phyloP scores from a whole-genome alignment of 768 basidiomycete species.

The Clavaria fumosa region DNA sequence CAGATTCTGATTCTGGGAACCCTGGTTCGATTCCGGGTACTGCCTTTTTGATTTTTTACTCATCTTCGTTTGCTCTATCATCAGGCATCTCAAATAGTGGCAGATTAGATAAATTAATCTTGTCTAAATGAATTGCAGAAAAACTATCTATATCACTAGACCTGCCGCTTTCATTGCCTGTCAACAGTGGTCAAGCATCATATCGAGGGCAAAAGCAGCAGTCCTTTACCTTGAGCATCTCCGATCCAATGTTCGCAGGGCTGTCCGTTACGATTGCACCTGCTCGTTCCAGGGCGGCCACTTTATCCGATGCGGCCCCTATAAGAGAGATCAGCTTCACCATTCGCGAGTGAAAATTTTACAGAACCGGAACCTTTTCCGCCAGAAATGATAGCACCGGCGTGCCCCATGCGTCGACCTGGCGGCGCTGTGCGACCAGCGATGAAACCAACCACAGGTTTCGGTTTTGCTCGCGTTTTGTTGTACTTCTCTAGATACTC shows the following conservation, averaged over 20 bases:
- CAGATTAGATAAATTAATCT: conserved; percentile 16
- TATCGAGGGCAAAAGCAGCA: not conserved
- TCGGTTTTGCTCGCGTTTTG: conserved; percentile 70
- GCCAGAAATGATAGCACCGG: conserved; percentile 95
- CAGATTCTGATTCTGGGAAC: too few species aligned
- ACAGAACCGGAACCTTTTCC: conserved; percentile 59
- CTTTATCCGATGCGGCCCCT: conserved; percentile 91
- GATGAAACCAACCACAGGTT: conserved; percentile 96
- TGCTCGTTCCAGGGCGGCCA: conserved; percentile 76
- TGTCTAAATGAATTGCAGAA: conserved; percentile 17
- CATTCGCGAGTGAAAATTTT: not conserved
- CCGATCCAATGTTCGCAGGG: conserved; percentile 84
- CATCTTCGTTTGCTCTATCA: too few species aligned
- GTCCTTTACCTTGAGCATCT: conserved; percentile 72
- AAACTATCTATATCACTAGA: conserved; percentile 19
- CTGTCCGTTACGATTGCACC: conserved; percentile 90
- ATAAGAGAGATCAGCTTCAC: conserved; percentile 6
- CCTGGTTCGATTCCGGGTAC: too few species aligned
- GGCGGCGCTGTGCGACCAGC: conserved; percentile 97
- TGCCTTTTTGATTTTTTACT: too few species aligned
- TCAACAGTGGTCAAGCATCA: conserved; percentile 7
- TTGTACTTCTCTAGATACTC: conserved; percentile 91
- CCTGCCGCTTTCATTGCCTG: conserved; percentile 74
- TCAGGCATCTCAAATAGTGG: not conserved
- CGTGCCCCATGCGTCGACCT: conserved; percentile 95